Evolutionary conservation across 2,329 filamentous ascomycete species (phyloP), one percentile per base, ranked within the genome.

Genomic region (Cercospora zeae-maydis): DNA sequence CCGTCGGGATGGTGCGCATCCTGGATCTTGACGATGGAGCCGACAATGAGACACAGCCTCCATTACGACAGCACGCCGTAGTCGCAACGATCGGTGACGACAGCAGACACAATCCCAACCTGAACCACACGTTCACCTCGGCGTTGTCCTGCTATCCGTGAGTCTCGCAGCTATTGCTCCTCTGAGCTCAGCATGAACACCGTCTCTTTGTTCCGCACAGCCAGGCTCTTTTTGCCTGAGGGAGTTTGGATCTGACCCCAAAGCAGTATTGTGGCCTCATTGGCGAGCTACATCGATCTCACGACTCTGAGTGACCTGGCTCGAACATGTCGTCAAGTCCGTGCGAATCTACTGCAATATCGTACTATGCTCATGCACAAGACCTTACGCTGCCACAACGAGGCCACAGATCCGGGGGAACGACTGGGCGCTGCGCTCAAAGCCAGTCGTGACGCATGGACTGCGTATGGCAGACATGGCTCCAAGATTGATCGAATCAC

Each of bases 251-350:
- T 72, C 68, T 68, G 16, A 63, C 65, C 53, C 27, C 57, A 33
- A 34, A 21, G 58, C 79, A 96, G 92, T 71, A 86, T 96, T 73
- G 86, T 90, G 70, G 85, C 87, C 67, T 85, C 88, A 70, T 84
- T 97, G 68, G 89, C 90, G 54, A 84, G 86, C 33, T 84, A 85
- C 69, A 86, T 97, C 74, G 93, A 98, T 75, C 84, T 96, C 56
- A 96, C 93, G 76, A 89, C 91, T 13, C 85, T 97, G 71, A 88
- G 96, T 76, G 87, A 88, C 67, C 85, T 98, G 19, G 90, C 93
- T 57, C 86, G 85, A 59, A 92, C 91, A 60, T 96, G 92, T 75
- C 90, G 89, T 57, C 87, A 90, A 72, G 86, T 96, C 66, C 90
- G 90, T 69, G 83, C 83, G 61, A 90, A 88, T 68, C 83, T 98